These are phyloP conservation scores for Teunomyces panamensis DNA, from an alignment of 805 yeast genomes.

Conservation along the genomic window DNA sequence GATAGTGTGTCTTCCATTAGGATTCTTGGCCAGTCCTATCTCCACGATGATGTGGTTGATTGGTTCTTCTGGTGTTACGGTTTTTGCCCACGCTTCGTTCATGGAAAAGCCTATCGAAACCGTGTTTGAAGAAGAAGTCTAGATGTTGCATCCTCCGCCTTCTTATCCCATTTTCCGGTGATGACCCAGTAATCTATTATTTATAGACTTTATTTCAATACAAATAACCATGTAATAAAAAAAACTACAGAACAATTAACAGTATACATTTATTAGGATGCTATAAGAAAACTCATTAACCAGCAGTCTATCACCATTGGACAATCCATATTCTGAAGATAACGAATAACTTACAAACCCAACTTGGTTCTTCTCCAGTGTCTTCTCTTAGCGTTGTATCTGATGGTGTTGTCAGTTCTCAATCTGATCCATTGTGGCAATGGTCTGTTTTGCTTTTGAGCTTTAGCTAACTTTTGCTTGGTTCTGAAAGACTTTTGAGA, in stretches of 20 bases:
- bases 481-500: constrained; percentile 94
- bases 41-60: constrained; percentile 88
- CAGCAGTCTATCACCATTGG: constrained; percentile 3
- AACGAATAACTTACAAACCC: constrained; percentile 63
- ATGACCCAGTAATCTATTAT: background rate
- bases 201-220: background rate
- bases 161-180: no score
- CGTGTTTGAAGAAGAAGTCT: constrained; percentile 80
- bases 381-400: constrained; percentile 99
- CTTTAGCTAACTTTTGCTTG: constrained; percentile 99
- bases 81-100: constrained; percentile 82
- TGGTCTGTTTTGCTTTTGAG: constrained; percentile 98
- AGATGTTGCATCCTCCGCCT: background rate
- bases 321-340: constrained; percentile 6
- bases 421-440: constrained; percentile 99
- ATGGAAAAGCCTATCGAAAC: constrained; percentile 96
- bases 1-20: constrained; percentile 74
- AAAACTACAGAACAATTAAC: background rate
- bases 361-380: constrained; percentile 99
- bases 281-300: constrained; percentile 3
- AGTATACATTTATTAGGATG: constrained; percentile 4
- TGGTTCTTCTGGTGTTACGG: constrained; percentile 77
- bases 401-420: constrained; percentile 95
- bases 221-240: background rate
- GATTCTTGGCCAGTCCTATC: constrained; percentile 84